Evolutionary conservation across 2,329 filamentous ascomycete species (phyloP), one percentile per base, ranked within the genome.

Genomic region (Verticillium isaacii): DNA sequence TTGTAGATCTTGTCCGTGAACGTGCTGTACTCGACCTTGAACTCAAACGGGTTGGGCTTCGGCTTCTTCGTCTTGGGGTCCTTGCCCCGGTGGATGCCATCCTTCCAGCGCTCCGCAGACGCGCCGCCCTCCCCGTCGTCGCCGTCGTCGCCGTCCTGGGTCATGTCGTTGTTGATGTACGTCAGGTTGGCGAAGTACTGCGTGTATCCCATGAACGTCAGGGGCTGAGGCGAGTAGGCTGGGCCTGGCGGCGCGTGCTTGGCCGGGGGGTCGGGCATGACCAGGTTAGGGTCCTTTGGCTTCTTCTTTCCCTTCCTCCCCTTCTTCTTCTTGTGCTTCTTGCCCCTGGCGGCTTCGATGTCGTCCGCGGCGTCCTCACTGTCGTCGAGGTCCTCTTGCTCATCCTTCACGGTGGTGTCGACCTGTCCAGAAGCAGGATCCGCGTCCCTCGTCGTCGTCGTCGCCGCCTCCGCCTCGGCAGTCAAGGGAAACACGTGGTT

Each of bases 111-210:
- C 34, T 71, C 66, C 8, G 70, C 55, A 8, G 74, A 73, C n/a
- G 72, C 65, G 11, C 66, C 65, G 3, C 70, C 65, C 2, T 73
- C 70, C 6, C 75, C 66, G 12, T 25, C 3, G 2, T 50, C 17
- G 2, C 64, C 65, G 8, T 62, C 57, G 15, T 68, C 62, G 7
- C 73, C 74, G 11, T 73, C 70, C 19, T 67, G 68, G 1, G 75
- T 70, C 57, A 87, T 82, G 63, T 90, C 85, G 68, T 93, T 91
- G 76, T 98, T 96, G 75, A 97, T 89, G 62, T 86, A 78, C 0
- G 94, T 98, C n/a, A 99, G 78, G 73, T 99, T 99, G 64, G 94
- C 93, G 74, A 87, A 97, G 74, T 96, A 97, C 70, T 99, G 95
- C 4, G 87, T 92, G 74, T 92, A 97, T 5, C 91, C 87, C 3